Conservation (phyloP, 208 protist species). For the Trypanosoma melophagium region DNA sequence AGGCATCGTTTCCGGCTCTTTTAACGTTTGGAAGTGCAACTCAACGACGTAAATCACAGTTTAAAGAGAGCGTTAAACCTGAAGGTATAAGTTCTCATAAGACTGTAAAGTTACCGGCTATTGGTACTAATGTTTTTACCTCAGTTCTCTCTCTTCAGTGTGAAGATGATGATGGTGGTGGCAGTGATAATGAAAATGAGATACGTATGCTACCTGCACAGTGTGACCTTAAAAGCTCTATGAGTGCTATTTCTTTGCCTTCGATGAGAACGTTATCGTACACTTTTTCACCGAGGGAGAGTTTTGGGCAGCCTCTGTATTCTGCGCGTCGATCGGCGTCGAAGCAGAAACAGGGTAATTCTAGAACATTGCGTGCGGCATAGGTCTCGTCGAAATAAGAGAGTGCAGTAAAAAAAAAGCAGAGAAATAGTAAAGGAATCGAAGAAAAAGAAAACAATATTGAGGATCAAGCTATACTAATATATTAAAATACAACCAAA, state of each 20-base stretch:
- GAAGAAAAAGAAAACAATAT: background rate
- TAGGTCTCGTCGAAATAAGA: background rate
- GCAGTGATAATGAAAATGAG: background rate
- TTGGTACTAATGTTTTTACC: too few relatives aligned
- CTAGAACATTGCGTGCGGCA: too few relatives aligned
- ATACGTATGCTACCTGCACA: too few relatives aligned
- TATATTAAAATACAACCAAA: background rate
- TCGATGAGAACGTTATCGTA: background rate
- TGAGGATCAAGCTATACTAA: background rate
- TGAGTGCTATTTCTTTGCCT: background rate
- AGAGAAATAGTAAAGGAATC: background rate
- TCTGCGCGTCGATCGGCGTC: too few relatives aligned
- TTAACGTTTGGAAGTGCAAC: too few relatives aligned
- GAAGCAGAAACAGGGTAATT: too few relatives aligned
- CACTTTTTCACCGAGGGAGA: background rate
- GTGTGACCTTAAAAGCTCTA: background rate
- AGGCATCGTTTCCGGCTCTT: too few relatives aligned
- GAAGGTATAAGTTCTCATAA: too few relatives aligned
- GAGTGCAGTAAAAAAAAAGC: background rate
- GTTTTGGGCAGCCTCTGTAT: too few relatives aligned
- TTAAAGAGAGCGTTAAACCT: too few relatives aligned
- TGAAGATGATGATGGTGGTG: background rate
- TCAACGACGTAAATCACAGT: too few relatives aligned
- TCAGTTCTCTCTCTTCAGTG: background rate
- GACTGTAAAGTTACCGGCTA: too few relatives aligned